Evolutionary conservation across 164 flowering plant species (phyloP).

Genomic region (Echeveria elegans): DNA sequence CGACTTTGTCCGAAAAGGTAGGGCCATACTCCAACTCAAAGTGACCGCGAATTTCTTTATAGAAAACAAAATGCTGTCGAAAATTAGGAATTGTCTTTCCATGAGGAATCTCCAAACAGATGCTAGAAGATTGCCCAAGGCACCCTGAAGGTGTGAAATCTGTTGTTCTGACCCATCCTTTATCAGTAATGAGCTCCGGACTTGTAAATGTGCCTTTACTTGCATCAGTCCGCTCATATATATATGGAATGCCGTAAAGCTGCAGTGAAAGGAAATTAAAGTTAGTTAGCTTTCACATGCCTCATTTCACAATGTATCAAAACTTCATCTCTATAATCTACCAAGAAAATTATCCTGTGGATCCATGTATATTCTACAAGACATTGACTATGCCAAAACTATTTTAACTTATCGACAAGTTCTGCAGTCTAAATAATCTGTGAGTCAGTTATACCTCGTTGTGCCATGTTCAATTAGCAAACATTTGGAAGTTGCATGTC

Average conservation of each 20-base stretch:
- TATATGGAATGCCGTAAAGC: conserved; percentile 63
- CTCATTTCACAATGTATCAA: neutral
- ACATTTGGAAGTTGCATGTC: neutral
- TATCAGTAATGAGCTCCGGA: conserved; percentile 42
- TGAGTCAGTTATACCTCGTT: neutral
- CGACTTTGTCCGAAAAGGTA: conserved; percentile 26
- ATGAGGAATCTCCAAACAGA: conserved; percentile 63
- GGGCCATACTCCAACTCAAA: conserved; percentile 33
- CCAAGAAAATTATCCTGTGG: neutral
- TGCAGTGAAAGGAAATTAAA: conserved; percentile 14
- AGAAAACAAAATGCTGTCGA: conserved; percentile 27
- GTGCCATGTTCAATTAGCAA: neutral
- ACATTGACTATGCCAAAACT: neutral
- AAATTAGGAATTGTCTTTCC: conserved; percentile 34
- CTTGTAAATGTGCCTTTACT: conserved; percentile 31
- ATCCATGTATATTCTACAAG: neutral
- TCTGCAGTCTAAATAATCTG: neutral
- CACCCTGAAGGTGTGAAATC: conserved; percentile 55
- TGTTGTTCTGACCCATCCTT: conserved; percentile 54
- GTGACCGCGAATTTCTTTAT: conserved; percentile 29
- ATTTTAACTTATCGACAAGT: neutral
- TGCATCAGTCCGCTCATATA: conserved; percentile 29
- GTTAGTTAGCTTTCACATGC: neutral
- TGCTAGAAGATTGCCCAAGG: conserved; percentile 70
- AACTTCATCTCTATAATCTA: neutral